Evolutionary conservation across 2,329 filamentous ascomycete species (phyloP), one percentile per base, ranked within the genome.

Genomic region (Domatiomyces catenatus): DNA sequence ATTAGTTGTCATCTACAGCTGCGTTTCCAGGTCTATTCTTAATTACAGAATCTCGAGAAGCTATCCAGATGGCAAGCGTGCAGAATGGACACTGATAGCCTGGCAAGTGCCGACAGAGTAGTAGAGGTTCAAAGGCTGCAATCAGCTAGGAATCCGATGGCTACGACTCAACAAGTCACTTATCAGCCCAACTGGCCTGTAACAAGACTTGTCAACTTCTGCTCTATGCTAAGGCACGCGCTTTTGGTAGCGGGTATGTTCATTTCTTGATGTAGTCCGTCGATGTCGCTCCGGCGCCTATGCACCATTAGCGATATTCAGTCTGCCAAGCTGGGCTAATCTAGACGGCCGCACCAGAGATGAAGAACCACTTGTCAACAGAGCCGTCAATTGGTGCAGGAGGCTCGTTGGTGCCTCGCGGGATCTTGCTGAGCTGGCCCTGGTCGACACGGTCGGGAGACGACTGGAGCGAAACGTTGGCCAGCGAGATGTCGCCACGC

Each of bases 361-460:
- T 98, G 81, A 96, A 98, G 84, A 98, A 98, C 92, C 92, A 98
- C 82, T 98, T 98, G 81, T 98, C 92, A 67, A 96, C 94, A 71
- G 83, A 93, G 67, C 81, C 79, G 67, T 98, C 92, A 63, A 98
- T 94, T 65, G 90, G 89, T 59, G 83, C 90, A 54, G 92, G 81
- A 50, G 78, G 68, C 52, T 93, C 75, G 64, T 93, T 83, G 79
- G 95, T 78, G 72, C 85, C 75, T 57, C 77, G 66, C 54, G 88
- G 86, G 60, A 98, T 81, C 65, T 80, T 81, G 57, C 83, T 80
- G 57, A 94, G 76, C 71, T 84, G 76, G 64, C 76, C 74, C 58
- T 79, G 70, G 57, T 80, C 75, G 63, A 86, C 77, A 63, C 83
- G 84, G 72, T 81, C 79, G 61, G 78, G 70, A 55, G 88, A 94